Percentiles rank a stretch among this genome's conserved stretches.
Conservation (phyloP, 2,329 filamentous ascomycete genomes). For the Aschersonia sp. region DNA sequence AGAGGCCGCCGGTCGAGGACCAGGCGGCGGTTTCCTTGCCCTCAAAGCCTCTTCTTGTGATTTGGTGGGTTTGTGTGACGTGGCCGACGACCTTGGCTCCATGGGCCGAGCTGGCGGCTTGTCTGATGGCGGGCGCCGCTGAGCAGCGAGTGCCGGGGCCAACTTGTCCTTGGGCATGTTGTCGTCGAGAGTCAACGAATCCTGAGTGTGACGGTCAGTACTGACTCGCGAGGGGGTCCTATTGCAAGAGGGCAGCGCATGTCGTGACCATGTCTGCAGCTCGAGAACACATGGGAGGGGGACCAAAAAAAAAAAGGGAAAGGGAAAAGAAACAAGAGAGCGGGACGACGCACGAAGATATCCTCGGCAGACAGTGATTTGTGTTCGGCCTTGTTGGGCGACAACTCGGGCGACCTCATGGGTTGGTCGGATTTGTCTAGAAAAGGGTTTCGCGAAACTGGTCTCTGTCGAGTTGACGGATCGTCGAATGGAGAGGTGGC, state of each 20-base stretch:
- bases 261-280: neutral
- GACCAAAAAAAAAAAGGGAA: neutral
- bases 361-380: constrained; percentile 46
- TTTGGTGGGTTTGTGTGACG: constrained; percentile 42
- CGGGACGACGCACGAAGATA: constrained; percentile 53
- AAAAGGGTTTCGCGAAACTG: constrained; percentile 62
- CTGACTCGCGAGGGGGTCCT: neutral
- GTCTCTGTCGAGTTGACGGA: constrained; percentile 32
- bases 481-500: constrained; percentile 44
- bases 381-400: constrained; percentile 31
- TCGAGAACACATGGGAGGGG: neutral
- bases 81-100: constrained; percentile 28
- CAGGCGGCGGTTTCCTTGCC: constrained; percentile 24
- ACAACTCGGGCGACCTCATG: constrained; percentile 29
- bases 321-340: neutral
- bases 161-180: constrained; percentile 21
- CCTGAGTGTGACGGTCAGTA: constrained; percentile 30
- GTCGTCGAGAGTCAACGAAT: constrained; percentile 53
- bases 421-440: constrained; percentile 38
- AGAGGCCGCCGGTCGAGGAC: constrained; percentile 13
- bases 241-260: neutral
- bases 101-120: constrained; percentile 7
- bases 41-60: constrained; percentile 52
- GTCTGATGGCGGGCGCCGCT: constrained; percentile 22
- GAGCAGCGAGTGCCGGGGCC: constrained; percentile 22